Evolutionary conservation across 2,329 filamentous ascomycete species (phyloP).

Genomic region (Alternaria solani): DNA sequence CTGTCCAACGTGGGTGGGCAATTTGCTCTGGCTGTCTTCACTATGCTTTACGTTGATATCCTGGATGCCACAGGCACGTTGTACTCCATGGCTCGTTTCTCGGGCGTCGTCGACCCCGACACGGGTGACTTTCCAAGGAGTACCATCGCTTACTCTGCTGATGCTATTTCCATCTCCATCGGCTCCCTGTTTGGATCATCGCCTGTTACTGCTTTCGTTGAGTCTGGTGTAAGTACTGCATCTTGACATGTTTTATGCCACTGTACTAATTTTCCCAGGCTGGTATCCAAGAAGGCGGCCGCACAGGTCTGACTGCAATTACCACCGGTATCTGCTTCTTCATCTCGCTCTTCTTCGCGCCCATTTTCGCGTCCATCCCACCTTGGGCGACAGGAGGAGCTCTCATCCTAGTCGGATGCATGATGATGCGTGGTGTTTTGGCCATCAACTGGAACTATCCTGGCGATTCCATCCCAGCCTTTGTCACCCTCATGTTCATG

Average conservation of each 20-base stretch:
- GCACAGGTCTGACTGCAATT: conserved; percentile 82
- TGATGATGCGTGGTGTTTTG: conserved; percentile 80
- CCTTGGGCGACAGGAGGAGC: conserved; percentile 90
- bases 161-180: conserved; percentile 81
- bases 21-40: conserved; percentile 84
- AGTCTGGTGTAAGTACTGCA: conserved; percentile 70
- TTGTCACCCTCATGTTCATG: conserved; percentile 84
- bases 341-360: conserved; percentile 85
- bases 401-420: conserved; percentile 82
- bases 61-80: conserved; percentile 82
- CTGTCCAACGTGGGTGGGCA: conserved; percentile 73
- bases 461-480: conserved; percentile 83
- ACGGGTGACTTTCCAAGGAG: conserved; percentile 90
- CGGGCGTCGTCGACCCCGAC: conserved; percentile 78
- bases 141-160: conserved; percentile 83
- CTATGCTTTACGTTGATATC: conserved; percentile 90
- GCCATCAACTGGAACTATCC: conserved; percentile 88
- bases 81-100: conserved; percentile 89
- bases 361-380: conserved; percentile 88
- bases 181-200: conserved; percentile 79
- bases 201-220: conserved; percentile 86
- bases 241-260: neutral
- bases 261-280: conserved; percentile 43
- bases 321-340: conserved; percentile 78
- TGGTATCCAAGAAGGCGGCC: conserved; percentile 85